Percentiles rank a stretch among this genome's conserved stretches.
These are phyloP conservation scores for Aspergillus japonicus DNA, from an alignment of 2,329 filamentous ascomycete species.

Conservation along the genomic window DNA sequence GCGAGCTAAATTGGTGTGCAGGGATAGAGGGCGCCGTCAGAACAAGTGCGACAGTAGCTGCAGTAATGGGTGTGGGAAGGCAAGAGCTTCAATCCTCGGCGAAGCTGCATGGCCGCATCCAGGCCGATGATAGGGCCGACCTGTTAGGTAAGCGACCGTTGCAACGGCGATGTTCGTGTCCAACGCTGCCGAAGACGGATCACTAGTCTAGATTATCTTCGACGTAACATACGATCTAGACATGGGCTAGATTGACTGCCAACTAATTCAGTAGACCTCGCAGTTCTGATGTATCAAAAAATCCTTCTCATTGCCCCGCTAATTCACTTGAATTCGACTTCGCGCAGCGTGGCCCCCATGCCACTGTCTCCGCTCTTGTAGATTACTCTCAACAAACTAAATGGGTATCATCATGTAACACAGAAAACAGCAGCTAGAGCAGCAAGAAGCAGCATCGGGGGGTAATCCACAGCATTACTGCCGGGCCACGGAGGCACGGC, in stretches of 20 bases:
- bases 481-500: background rate
- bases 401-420: conserved; percentile 23
- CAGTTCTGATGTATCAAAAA: background rate
- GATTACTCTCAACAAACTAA: conserved; percentile 3
- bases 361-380: conserved; percentile 1
- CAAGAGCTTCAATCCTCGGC: background rate
- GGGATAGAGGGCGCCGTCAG: background rate
- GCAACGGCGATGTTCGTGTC: background rate
- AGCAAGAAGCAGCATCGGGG: conserved; percentile 2
- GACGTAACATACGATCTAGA: background rate
- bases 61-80: background rate
- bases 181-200: background rate
- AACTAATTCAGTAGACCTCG: background rate
- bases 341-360: background rate
- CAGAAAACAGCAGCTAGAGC: conserved; percentile 6
- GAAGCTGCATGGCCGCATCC: background rate
- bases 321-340: background rate
- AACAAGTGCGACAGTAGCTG: background rate
- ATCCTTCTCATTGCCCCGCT: background rate
- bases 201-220: background rate
- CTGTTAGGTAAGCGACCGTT: background rate
- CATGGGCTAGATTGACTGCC: background rate
- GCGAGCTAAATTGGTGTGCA: background rate
- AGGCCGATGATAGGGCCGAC: conserved; percentile 4
- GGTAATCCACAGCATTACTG: background rate